phyloP scores from a whole-genome alignment of 257 asterid genomes.

The Salvia splendens region DNA sequence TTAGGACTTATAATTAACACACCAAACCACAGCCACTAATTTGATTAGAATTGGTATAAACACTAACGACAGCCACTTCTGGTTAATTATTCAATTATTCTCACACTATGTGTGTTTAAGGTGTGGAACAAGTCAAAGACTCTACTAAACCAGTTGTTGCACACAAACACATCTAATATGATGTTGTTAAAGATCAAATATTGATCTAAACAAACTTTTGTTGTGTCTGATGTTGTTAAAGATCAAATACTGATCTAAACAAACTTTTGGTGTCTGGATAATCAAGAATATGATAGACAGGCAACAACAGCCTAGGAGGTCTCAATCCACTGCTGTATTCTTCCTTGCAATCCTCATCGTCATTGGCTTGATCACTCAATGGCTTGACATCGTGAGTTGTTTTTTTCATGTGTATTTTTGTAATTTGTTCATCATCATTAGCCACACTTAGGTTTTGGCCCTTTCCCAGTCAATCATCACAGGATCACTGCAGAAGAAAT shows the following conservation, averaged over 20 bases:
- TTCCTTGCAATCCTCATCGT: slow-evolving; percentile 41
- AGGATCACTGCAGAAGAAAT: slow-evolving; percentile 38
- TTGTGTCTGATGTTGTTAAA: not conserved
- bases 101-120: slow-evolving; percentile 5
- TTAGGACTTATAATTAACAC: no score
- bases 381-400: slow-evolving; percentile 59
- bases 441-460: not conserved
- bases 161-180: not conserved
- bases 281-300: slow-evolving; percentile 41
- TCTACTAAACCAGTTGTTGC: not conserved
- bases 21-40: not conserved
- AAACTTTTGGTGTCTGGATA: not conserved
- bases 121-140: slow-evolving; percentile 1
- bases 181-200: not conserved
- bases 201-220: not conserved
- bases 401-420: not conserved
- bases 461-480: slow-evolving; percentile 45
- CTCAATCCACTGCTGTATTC: slow-evolving; percentile 42
- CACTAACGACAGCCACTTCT: slow-evolving; percentile 28
- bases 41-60: slow-evolving; percentile 14
- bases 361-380: slow-evolving; percentile 43
- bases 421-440: not conserved
- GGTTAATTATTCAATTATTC: slow-evolving; percentile 18
- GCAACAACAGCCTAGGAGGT: slow-evolving; percentile 34
- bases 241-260: not conserved